phyloP scores from a whole-genome alignment of 257 asterid genomes.

The Penstemon barbatus region DNA sequence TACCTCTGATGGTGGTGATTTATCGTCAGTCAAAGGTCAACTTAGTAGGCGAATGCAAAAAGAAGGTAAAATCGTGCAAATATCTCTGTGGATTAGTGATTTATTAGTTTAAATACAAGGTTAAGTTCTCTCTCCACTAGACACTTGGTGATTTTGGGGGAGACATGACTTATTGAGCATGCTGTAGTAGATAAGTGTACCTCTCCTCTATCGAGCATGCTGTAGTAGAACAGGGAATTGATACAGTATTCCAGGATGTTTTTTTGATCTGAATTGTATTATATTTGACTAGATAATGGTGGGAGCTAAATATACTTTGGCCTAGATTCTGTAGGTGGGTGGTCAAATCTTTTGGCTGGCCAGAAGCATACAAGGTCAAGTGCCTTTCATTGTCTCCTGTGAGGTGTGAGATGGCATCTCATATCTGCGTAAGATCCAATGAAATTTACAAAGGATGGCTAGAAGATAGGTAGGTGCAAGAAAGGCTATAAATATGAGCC shows the following conservation, averaged over 20 bases:
- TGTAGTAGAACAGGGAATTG: background rate
- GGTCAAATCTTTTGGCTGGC: constrained; percentile 6
- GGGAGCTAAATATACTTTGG: background rate
- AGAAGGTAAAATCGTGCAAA: constrained; percentile 59
- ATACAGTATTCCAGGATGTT: background rate
- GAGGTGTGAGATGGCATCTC: background rate
- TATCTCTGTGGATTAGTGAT: background rate
- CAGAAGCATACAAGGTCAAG: background rate
- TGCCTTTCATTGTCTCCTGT: background rate
- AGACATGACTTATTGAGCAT: constrained; percentile 14
- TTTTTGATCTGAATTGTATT: background rate
- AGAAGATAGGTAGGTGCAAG: constrained; percentile 3
- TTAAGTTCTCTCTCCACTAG: background rate
- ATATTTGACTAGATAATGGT: background rate
- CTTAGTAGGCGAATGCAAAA: constrained; percentile 96
- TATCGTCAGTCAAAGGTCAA: constrained; percentile 68
- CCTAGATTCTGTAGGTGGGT: constrained; percentile 1
- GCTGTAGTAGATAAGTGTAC: background rate
- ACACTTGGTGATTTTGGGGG: background rate
- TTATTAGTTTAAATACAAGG: constrained; percentile 15
- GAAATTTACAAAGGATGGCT: background rate
- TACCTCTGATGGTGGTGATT: constrained; percentile 53
- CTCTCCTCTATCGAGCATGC: background rate
- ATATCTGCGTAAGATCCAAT: background rate
- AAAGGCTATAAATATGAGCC: background rate